phyloP scores from a whole-genome alignment of 805 yeast genomes.

The Zygoascus ofunaensis region DNA sequence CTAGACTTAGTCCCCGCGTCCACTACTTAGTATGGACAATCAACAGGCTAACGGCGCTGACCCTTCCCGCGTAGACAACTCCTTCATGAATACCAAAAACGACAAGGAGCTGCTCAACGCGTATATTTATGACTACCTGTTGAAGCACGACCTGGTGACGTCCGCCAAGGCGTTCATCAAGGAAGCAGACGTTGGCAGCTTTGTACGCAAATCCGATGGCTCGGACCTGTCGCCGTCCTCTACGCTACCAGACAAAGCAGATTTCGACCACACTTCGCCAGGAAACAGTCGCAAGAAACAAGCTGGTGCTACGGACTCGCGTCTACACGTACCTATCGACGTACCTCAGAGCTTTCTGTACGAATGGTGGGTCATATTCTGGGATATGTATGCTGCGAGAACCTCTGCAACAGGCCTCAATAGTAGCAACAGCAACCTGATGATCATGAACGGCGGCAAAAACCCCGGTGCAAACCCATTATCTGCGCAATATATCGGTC shows the following conservation, averaged over 20 bases:
- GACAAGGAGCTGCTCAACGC: constrained; percentile 46
- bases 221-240: not conserved
- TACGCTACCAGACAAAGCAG: too few relatives aligned
- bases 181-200: constrained; percentile 50
- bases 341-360: constrained; percentile 79
- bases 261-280: not conserved
- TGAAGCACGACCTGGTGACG: constrained; percentile 60
- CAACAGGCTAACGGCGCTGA: too few relatives aligned
- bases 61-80: not conserved
- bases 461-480: constrained; percentile 46
- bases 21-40: too few relatives aligned
- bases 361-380: constrained; percentile 96
- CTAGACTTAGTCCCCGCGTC: too few relatives aligned
- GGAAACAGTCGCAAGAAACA: not conserved
- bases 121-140: constrained; percentile 74
- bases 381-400: constrained; percentile 86
- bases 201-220: not conserved
- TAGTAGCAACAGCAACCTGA: not conserved
- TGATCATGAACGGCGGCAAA: constrained; percentile 36
- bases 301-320: not conserved
- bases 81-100: constrained; percentile 9
- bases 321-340: constrained; percentile 40
- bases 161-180: constrained; percentile 66
- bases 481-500: constrained; percentile 65
- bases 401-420: constrained; percentile 2